A percentile compares a stretch with the other conserved stretches of the same genome.
These are phyloP conservation scores for Colletotrichum gloeosporioides DNA, from an alignment of 2,329 filamentous ascomycete genomes.

Conservation along the genomic window DNA sequence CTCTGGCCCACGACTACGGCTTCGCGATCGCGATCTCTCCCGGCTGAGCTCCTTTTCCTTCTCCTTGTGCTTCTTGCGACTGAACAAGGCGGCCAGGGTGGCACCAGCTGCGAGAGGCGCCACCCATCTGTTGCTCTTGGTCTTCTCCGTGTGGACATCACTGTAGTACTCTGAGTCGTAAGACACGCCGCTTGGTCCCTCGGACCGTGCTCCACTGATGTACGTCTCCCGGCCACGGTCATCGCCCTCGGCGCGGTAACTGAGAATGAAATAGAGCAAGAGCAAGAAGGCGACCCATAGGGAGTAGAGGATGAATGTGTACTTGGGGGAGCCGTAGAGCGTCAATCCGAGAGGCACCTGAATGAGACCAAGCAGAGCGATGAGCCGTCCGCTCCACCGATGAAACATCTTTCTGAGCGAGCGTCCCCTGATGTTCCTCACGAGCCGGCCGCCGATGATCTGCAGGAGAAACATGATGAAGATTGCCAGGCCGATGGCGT, in stretches of 20 bases:
- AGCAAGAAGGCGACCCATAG: constrained; percentile 78
- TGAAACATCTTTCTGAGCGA: constrained; percentile 71
- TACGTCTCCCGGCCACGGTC: constrained; percentile 60
- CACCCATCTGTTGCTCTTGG: constrained; percentile 50
- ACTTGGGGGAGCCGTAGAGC: constrained; percentile 87
- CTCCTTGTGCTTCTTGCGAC: constrained; percentile 46
- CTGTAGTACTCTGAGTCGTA: constrained; percentile 44
- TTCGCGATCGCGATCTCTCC: constrained; percentile 40
- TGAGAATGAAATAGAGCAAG: constrained; percentile 79
- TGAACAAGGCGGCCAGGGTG: constrained; percentile 52
- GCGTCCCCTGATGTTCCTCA: constrained; percentile 56
- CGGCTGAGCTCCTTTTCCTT: constrained; percentile 44
- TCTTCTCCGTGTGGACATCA: constrained; percentile 41
- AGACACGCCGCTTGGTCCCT: constrained; percentile 43
- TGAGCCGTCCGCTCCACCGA: constrained; percentile 82
- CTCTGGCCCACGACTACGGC: constrained; percentile 47
- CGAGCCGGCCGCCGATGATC: constrained; percentile 70
- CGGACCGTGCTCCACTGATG: constrained; percentile 64
- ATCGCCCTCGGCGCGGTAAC: constrained; percentile 67
- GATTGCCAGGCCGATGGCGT: constrained; percentile 82
- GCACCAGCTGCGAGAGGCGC: constrained; percentile 59
- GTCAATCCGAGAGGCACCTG: constrained; percentile 91
- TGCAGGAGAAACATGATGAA: constrained; percentile 77
- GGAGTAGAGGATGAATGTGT: constrained; percentile 84
- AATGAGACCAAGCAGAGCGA: constrained; percentile 81